Evolutionary conservation across 169 alveolate species (phyloP).

Genomic region (Plasmodium sp.): DNA sequence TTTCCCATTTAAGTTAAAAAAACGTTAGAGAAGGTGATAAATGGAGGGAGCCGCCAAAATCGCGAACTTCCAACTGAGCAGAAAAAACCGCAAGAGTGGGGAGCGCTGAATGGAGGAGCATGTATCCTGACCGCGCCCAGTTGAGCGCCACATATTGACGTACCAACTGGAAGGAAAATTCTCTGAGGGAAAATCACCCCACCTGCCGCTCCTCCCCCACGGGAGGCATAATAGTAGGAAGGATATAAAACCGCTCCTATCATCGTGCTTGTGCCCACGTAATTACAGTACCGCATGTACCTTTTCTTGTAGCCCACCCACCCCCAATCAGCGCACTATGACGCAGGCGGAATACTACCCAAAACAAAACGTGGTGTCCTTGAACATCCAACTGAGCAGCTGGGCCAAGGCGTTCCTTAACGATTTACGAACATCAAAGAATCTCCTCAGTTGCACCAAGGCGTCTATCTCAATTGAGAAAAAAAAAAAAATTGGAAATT

Average conservation of each 20-base stretch:
- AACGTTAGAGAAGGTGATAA: neutral
- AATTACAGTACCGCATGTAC: neutral
- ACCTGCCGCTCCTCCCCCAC: neutral
- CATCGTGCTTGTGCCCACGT: neutral
- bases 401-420: slow-evolving; percentile 30
- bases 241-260: neutral
- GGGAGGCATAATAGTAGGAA: neutral
- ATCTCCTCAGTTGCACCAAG: slow-evolving; percentile 12
- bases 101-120: neutral
- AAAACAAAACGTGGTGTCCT: slow-evolving; percentile 49
- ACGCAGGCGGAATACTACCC: slow-evolving; percentile 58
- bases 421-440: slow-evolving; percentile 1
- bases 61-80: neutral
- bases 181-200: neutral
- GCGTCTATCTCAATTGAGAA: slow-evolving; percentile 34
- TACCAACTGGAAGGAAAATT: neutral
- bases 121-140: neutral
- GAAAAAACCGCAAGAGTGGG: neutral
- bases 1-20: neutral
- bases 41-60: neutral
- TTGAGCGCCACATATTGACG: neutral
- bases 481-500: slow-evolving; percentile 8
- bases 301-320: neutral
- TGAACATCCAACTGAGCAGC: slow-evolving; percentile 12
- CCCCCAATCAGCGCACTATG: slow-evolving; percentile 3